Conservation (phyloP, 768 basidiomycete species). For the Hericium coralloides region DNA sequence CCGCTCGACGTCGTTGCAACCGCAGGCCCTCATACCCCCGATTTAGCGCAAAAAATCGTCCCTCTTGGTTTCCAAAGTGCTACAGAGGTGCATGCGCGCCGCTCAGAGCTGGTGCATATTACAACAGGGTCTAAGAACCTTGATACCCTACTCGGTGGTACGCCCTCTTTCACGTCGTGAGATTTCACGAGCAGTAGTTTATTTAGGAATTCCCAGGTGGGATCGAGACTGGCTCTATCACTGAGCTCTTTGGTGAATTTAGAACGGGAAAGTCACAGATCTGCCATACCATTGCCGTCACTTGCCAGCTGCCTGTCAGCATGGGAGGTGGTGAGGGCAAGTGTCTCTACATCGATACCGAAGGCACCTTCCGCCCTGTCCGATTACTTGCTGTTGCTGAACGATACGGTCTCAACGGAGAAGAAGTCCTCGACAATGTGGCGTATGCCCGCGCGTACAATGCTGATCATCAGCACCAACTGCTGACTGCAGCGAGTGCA, state of each 20-base stretch:
- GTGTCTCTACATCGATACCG: conserved; percentile 97
- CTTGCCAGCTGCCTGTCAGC: conserved; percentile 91
- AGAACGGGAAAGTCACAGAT: conserved; percentile 97
- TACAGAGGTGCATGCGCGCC: conserved; percentile 91
- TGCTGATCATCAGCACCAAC: conserved; percentile 89
- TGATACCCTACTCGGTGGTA: conserved; percentile 91
- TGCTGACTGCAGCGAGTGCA: conserved; percentile 90
- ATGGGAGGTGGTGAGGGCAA: conserved; percentile 99
- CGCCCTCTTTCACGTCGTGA: conserved; percentile 5
- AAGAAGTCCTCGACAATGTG: conserved; percentile 96
- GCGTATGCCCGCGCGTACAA: conserved; percentile 99
- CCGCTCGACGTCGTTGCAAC: background rate
- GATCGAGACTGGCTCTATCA: conserved; percentile 97
- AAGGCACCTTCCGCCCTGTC: conserved; percentile 97
- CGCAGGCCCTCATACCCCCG: background rate
- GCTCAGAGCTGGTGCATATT: conserved; percentile 92
- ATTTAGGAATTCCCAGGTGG: conserved; percentile 46
- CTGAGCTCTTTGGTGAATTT: conserved; percentile 97
- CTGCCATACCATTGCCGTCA: conserved; percentile 96
- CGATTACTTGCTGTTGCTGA: conserved; percentile 92
- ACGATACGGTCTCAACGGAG: conserved; percentile 92
- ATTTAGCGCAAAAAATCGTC: conserved; percentile 84
- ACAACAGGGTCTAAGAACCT: conserved; percentile 95
- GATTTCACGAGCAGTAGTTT: background rate
- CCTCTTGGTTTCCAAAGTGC: conserved; percentile 98